A percentile compares a stretch with the other conserved stretches of the same genome.
phyloP scores from a whole-genome alignment of 75 land plant species.

The Selaginella tamariscina region DNA sequence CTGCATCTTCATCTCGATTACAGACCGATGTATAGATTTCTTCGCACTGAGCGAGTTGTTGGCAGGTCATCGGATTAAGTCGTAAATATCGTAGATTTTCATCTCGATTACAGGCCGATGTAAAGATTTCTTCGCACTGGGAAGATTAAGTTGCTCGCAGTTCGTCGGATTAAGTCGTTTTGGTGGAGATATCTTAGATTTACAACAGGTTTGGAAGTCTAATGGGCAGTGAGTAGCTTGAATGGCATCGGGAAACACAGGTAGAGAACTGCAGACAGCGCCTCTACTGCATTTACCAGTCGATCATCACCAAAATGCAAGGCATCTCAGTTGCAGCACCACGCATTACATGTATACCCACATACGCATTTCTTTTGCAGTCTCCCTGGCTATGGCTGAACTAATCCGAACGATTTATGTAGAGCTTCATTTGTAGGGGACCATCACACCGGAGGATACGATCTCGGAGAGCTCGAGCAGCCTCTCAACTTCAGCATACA shows the following conservation, averaged over 20 bases:
- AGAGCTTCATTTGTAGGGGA: constrained; percentile 8
- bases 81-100: no score
- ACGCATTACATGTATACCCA: constrained; percentile 5
- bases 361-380: background rate
- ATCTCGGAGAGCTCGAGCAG: constrained; percentile 13
- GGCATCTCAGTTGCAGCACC: constrained; percentile 5
- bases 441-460: background rate
- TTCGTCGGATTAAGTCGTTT: background rate
- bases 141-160: background rate
- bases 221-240: background rate
- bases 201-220: background rate
- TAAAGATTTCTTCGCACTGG: background rate
- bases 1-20: background rate
- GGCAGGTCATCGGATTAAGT: background rate
- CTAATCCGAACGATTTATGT: background rate
- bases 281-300: background rate
- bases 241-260: background rate
- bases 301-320: constrained; percentile 6
- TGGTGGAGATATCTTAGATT: background rate
- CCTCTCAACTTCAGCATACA: background rate
- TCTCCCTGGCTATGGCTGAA: background rate
- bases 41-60: background rate
- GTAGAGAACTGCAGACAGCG: background rate
- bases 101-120: background rate
- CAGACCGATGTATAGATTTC: no score